A percentile compares a stretch with the other conserved stretches of the same genome.
Evolutionary conservation across 148 eudicot genomes (phyloP).

Genomic region (Persicaria maculosa): DNA sequence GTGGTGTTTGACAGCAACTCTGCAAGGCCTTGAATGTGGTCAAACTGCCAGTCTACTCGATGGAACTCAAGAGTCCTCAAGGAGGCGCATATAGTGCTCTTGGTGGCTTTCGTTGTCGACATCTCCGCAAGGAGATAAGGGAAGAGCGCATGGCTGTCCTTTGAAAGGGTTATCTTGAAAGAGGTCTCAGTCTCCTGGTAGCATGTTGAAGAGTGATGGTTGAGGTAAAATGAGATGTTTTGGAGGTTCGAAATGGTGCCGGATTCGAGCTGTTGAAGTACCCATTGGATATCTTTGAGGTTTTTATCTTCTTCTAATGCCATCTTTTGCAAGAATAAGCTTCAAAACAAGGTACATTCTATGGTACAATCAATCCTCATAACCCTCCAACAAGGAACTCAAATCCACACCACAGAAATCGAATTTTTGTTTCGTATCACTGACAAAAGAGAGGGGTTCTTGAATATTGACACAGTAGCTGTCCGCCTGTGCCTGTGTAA

Average conservation of each 20-base stretch:
- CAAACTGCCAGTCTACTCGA: conserved; percentile 56
- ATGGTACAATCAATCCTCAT: not conserved
- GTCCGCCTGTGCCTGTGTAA: too few species aligned
- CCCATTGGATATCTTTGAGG: conserved; percentile 61
- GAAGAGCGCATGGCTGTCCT: conserved; percentile 31
- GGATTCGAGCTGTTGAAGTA: conserved; percentile 37
- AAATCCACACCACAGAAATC: conserved; percentile 18
- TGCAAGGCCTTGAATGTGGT: conserved; percentile 38
- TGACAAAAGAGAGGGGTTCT: conserved; percentile 37
- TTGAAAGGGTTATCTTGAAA: conserved; percentile 42
- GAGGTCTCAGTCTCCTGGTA: conserved; percentile 51
- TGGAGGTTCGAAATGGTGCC: conserved; percentile 33
- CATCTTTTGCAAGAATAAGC: not conserved
- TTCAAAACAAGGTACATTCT: not conserved
- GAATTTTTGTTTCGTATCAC: conserved; percentile 48
- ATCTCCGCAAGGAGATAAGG: conserved; percentile 37
- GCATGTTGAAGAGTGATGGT: conserved; percentile 50
- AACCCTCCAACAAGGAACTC: not conserved
- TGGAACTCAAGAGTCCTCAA: conserved; percentile 63
- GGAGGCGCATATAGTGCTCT: conserved; percentile 20
- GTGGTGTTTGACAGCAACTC: conserved; percentile 33
- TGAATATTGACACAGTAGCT: conserved; percentile 56
- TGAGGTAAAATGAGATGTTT: conserved; percentile 58
- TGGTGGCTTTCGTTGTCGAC: conserved; percentile 32
- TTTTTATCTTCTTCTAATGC: conserved; percentile 43